Conservation (phyloP, 225 moss, liverwort and hornwort species). For the Bryoerythrophyllum caledonicum region DNA sequence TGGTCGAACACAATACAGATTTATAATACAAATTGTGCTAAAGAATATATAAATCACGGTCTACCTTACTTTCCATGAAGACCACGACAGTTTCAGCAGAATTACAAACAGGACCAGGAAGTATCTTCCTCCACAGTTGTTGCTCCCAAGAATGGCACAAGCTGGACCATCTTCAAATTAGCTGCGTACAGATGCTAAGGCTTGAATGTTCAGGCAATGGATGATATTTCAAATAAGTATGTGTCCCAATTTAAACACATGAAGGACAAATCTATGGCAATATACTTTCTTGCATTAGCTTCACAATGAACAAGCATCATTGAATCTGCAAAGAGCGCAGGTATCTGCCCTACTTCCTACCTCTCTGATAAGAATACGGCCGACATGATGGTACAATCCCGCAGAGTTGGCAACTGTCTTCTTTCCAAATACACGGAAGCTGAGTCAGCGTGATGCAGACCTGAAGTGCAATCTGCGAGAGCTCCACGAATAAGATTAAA, state of each 20-base stretch:
- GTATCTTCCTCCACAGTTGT: conserved; percentile 16
- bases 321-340: conserved; percentile 21
- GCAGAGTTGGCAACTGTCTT: conserved; percentile 18
- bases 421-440: conserved; percentile 5
- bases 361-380: conserved; percentile 19
- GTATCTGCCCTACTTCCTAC: conserved; percentile 18
- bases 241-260: conserved; percentile 8
- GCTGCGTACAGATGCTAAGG: conserved; percentile 15
- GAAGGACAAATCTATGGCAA: conserved; percentile 16
- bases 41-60: conserved; percentile 17
- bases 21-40: conserved; percentile 23
- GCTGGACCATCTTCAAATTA: conserved; percentile 21
- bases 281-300: conserved; percentile 19
- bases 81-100: conserved; percentile 17
- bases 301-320: conserved; percentile 25
- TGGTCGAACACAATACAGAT: conserved; percentile 2
- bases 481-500: conserved; percentile 3
- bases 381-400: conserved; percentile 12
- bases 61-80: conserved; percentile 17
- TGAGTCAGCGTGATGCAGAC: conserved; percentile 13
- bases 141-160: conserved; percentile 15
- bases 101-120: conserved; percentile 20
- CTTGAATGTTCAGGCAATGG: conserved; percentile 22
- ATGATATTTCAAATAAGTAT: conserved; percentile 11
- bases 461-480: conserved; percentile 28